These are phyloP conservation scores for Myrmaecium sp. DNA, from an alignment of 2,329 filamentous ascomycete genomes.

Conservation along the genomic window DNA sequence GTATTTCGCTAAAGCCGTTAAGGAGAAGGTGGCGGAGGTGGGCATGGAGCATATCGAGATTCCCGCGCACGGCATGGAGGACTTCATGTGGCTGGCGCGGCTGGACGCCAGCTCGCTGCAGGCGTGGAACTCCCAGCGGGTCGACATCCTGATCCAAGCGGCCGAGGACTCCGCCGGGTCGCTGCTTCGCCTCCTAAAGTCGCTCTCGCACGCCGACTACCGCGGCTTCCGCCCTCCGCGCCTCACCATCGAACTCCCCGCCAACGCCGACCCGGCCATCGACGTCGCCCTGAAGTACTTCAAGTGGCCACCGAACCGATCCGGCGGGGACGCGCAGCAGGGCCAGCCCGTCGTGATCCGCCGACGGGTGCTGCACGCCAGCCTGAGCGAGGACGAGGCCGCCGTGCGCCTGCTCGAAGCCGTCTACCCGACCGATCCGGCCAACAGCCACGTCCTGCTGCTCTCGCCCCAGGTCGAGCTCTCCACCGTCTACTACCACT, in stretches of 20 bases:
- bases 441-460: slow-evolving; percentile 60
- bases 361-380: slow-evolving; percentile 49
- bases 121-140: slow-evolving; percentile 59
- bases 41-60: slow-evolving; percentile 57
- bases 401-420: slow-evolving; percentile 66
- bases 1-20: slow-evolving; percentile 47
- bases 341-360: slow-evolving; percentile 49
- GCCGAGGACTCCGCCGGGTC: slow-evolving; percentile 53
- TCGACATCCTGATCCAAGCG: slow-evolving; percentile 76
- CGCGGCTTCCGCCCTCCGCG: slow-evolving; percentile 51
- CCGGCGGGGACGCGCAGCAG: no score
- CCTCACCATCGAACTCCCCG: slow-evolving; percentile 70
- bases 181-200: slow-evolving; percentile 59
- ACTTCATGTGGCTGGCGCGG: slow-evolving; percentile 60
- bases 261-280: slow-evolving; percentile 47
- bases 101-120: slow-evolving; percentile 57
- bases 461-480: slow-evolving; percentile 70
- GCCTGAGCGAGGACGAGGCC: slow-evolving; percentile 49
- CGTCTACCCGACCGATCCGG: slow-evolving; percentile 58
- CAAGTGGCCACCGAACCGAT: no score
- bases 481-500: slow-evolving; percentile 69
- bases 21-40: slow-evolving; percentile 34
- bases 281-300: slow-evolving; percentile 46
- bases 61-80: slow-evolving; percentile 43
- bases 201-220: slow-evolving; percentile 61